Conservation (phyloP, 1,284 basidiomycete species). For the Ganoderma lucidum region DNA sequence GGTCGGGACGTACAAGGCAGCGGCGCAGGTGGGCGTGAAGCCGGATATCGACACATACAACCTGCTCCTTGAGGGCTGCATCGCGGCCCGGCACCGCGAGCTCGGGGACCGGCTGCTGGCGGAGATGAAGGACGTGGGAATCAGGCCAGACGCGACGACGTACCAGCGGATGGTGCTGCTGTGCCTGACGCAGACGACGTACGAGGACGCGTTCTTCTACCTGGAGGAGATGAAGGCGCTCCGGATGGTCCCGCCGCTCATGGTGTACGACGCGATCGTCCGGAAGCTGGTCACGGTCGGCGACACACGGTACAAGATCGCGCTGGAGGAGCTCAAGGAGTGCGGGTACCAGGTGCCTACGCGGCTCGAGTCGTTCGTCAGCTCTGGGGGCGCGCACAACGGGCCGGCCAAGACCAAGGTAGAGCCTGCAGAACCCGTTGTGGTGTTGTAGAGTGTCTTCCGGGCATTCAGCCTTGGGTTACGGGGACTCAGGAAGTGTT, state of each 20-base stretch:
- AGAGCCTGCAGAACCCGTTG: slow-evolving; percentile 3
- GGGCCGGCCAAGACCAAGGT: slow-evolving; percentile 5
- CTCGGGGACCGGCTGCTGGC: slow-evolving; percentile 68
- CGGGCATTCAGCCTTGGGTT: too few species aligned
- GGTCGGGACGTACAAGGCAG: slow-evolving; percentile 77
- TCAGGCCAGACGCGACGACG: slow-evolving; percentile 64
- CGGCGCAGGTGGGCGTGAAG: slow-evolving; percentile 59
- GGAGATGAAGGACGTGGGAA: slow-evolving; percentile 64
- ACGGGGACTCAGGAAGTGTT: neutral
- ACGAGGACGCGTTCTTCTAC: slow-evolving; percentile 90
- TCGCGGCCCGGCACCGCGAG: slow-evolving; percentile 58
- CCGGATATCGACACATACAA: slow-evolving; percentile 78
- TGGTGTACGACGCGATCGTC: slow-evolving; percentile 70
- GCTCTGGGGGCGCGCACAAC: slow-evolving; percentile 38
- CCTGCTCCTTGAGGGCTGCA: slow-evolving; percentile 70
- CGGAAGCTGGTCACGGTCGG: slow-evolving; percentile 61
- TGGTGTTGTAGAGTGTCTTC: slow-evolving; percentile 17
- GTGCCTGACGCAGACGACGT: slow-evolving; percentile 72
- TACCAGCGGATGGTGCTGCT: slow-evolving; percentile 75
- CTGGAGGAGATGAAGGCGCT: slow-evolving; percentile 86
- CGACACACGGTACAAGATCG: slow-evolving; percentile 73
- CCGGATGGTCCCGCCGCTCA: slow-evolving; percentile 59
- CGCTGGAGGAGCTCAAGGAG: slow-evolving; percentile 74
- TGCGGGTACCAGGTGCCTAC: slow-evolving; percentile 50
- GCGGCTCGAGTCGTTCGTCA: slow-evolving; percentile 45